These are phyloP conservation scores for Rosa hybrid DNA, from an alignment of 331 rosid genomes.

Conservation along the genomic window DNA sequence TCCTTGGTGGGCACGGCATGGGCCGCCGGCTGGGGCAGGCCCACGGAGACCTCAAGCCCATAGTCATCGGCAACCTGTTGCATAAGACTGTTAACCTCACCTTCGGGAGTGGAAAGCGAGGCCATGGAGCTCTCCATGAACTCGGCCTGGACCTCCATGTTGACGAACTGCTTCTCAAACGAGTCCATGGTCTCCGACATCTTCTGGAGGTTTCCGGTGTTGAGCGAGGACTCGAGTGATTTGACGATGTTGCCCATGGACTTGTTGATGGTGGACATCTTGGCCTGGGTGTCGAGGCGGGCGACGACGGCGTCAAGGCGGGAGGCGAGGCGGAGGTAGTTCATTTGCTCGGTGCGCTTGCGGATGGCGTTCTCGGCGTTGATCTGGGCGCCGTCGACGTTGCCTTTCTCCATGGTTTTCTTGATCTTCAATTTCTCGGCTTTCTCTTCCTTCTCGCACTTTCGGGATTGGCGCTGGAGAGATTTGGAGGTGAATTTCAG, in stretches of 20 bases:
- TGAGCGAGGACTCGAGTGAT: conserved; percentile 68
- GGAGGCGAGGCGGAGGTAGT: conserved; percentile 84
- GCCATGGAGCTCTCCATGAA: conserved; percentile 98
- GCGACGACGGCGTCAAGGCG: too few relatives aligned
- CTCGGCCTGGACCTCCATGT: conserved; percentile 98
- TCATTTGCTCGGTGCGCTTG: conserved; percentile 95
- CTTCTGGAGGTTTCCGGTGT: conserved; percentile 91
- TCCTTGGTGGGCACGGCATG: conserved; percentile 86
- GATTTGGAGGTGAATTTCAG: conserved; percentile 90
- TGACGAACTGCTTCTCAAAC: conserved; percentile 93
- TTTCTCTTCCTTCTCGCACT: conserved; percentile 97
- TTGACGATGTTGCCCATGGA: conserved; percentile 89
- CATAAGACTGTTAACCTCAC: conserved; percentile 90
- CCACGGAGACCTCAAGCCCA: conserved; percentile 92
- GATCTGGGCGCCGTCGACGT: conserved; percentile 91
- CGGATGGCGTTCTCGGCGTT: conserved; percentile 98
- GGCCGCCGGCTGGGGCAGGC: conserved; percentile 80
- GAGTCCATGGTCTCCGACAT: conserved; percentile 96
- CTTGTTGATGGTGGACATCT: conserved; percentile 86
- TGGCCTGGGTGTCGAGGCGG: too few relatives aligned
- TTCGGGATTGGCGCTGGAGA: conserved; percentile 79
- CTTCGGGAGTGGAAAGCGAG: conserved; percentile 83
- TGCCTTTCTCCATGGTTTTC: conserved; percentile 95
- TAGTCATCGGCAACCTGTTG: conserved; percentile 97
- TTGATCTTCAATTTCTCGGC: conserved; percentile 87